These are phyloP conservation scores for Handroanthus guayacan DNA, from an alignment of 257 asterid species.

Conservation along the genomic window DNA sequence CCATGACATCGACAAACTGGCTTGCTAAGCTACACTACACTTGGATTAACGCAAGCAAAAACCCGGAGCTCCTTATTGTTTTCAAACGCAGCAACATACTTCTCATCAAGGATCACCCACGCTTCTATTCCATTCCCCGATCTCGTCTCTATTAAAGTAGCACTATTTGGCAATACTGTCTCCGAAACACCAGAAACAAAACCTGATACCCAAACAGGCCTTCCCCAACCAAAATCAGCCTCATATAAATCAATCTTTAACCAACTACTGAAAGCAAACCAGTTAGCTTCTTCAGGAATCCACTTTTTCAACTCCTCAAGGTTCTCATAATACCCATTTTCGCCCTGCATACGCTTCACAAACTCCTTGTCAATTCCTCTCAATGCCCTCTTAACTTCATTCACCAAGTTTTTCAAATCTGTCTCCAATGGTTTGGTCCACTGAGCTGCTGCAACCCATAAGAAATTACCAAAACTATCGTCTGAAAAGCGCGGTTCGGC, in stretches of 20 bases:
- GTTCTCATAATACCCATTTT: slow-evolving; percentile 24
- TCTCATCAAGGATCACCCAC: slow-evolving; percentile 28
- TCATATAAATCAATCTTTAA: slow-evolving; percentile 24
- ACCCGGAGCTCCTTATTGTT: slow-evolving; percentile 18
- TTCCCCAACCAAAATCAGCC: slow-evolving; percentile 39
- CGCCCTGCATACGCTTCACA: slow-evolving; percentile 3
- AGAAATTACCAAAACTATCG: slow-evolving; percentile 31
- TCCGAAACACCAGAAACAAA: neutral
- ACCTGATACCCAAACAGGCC: slow-evolving; percentile 27
- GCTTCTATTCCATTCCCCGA: slow-evolving; percentile 33
- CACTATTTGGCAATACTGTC: neutral
- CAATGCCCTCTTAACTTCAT: slow-evolving; percentile 4
- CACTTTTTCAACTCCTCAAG: slow-evolving; percentile 8
- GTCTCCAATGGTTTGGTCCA: neutral
- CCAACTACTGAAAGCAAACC: slow-evolving; percentile 35
- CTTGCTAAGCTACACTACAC: neutral
- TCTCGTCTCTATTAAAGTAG: slow-evolving; percentile 19
- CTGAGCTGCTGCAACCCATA: slow-evolving; percentile 25
- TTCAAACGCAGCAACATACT: slow-evolving; percentile 21
- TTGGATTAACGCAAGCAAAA: slow-evolving; percentile 5
- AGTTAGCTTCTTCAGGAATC: slow-evolving; percentile 17
- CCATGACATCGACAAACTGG: too few relatives aligned
- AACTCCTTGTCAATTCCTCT: slow-evolving; percentile 16
- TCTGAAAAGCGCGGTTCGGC: slow-evolving; percentile 25
- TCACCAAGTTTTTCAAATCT: slow-evolving; percentile 1